Evolutionary conservation across 345 rosid species (phyloP), one percentile per base, ranked within the genome.

Genomic region (Streptanthus diversifolius): DNA sequence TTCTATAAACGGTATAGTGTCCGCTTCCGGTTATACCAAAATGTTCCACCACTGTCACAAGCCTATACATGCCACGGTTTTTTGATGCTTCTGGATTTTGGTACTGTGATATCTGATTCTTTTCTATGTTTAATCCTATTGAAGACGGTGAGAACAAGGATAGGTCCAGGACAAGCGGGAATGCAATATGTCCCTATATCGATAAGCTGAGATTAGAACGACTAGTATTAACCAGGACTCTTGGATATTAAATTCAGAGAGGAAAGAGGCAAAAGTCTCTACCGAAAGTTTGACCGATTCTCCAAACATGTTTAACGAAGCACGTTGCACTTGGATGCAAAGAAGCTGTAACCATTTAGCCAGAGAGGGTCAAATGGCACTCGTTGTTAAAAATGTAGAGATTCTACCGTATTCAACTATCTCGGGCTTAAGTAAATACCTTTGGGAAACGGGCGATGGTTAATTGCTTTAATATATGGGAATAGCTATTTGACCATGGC

Each of bases 271-370:
- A 47, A 40, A 41, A 56, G 56, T 39, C 51, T 48, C 27, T 73
- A 91, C 98, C 95, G 82, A 75, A 43, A 88, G 84, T 83, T 93
- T 93, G 32, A 83, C 73, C 6, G 81, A 80, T 59, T 91, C 92
- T 64, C 97, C 96, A 40, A 70, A 78, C 79, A 37, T 82, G 80
- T 82, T 80, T 18, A 85, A 55, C 0, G 88, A 80, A 80, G 82
- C 96, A 32, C 95, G 88, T 71, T 89, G 91, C 71, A 89, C 72
- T 57, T 93, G 96, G 85, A 93, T 66, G 82, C 95, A 91, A 17
- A 93, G 81, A 75, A 91, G 88, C 98, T 93, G 95, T 63, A 56
- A 70, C 37, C 56, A 51, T 72, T 15, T 18, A 56, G n/a, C 5
- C n/a, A 33, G 65, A 21, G 2, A 33, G 37, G 14, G 33, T 72